Conservation (phyloP, 768 basidiomycete species). For the Hericium coralloides region DNA sequence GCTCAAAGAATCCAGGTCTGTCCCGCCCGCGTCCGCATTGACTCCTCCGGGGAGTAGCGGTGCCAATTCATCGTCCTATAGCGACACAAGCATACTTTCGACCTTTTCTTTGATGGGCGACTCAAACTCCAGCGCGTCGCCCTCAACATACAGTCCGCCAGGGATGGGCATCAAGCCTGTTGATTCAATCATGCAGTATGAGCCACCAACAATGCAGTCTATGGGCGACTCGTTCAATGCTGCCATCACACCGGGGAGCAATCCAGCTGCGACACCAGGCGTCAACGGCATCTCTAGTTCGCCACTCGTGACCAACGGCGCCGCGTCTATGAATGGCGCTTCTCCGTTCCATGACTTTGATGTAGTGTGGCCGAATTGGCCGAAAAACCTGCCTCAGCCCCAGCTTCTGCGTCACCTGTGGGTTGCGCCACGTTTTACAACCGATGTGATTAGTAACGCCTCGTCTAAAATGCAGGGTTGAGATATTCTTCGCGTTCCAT, state of each 20-base stretch:
- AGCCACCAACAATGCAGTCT: not conserved
- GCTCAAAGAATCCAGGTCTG: conserved; percentile 26
- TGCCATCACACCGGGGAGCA: not conserved
- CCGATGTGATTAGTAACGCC: not conserved
- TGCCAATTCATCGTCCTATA: not conserved
- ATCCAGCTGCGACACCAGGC: too few relatives aligned
- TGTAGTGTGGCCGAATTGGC: conserved; percentile 33
- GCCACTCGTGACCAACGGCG: not conserved
- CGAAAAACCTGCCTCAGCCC: conserved; percentile 50
- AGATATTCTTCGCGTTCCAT: conserved; percentile 72
- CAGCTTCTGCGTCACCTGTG: conserved; percentile 59
- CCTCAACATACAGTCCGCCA: not conserved
- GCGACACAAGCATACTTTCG: not conserved
- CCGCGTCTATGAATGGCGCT: too few relatives aligned
- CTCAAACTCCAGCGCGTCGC: not conserved
- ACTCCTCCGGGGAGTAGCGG: not conserved
- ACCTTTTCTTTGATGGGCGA: not conserved
- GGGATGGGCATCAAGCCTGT: too few relatives aligned
- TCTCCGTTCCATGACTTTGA: not conserved
- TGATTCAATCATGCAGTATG: too few relatives aligned
- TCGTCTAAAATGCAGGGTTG: conserved; percentile 36
- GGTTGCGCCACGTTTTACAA: conserved; percentile 15
- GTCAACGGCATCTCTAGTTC: not conserved
- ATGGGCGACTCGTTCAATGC: not conserved
- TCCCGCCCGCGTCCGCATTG: not conserved